Conservation (phyloP, 2,329 filamentous ascomycete species). For the Apiospora koreana region DNA sequence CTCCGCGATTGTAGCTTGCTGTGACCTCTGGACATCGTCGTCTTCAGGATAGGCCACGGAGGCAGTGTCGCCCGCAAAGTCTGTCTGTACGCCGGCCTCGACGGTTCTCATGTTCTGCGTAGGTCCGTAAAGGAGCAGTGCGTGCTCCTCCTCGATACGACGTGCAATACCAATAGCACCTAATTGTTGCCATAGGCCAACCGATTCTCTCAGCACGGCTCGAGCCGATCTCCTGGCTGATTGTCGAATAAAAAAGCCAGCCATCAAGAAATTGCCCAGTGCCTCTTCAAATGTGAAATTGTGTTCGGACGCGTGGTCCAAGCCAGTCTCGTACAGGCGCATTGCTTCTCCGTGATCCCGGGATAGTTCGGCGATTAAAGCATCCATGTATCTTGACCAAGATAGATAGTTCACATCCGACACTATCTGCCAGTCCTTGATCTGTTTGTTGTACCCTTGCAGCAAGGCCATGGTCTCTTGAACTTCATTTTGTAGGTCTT, state of each 20-base stretch:
- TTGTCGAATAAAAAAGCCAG: slow-evolving; percentile 67
- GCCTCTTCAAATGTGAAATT: slow-evolving; percentile 72
- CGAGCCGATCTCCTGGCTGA: slow-evolving; percentile 68
- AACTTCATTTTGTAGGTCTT: slow-evolving; percentile 44
- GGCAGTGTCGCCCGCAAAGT: slow-evolving; percentile 61
- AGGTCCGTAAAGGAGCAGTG: slow-evolving; percentile 64
- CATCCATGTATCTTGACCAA: slow-evolving; percentile 69
- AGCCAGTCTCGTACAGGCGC: slow-evolving; percentile 65
- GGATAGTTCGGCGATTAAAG: slow-evolving; percentile 66
- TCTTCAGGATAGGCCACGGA: slow-evolving; percentile 53
- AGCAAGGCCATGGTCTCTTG: slow-evolving; percentile 55
- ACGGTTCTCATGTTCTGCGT: slow-evolving; percentile 57
- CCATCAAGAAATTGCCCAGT: slow-evolving; percentile 72
- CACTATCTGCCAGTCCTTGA: slow-evolving; percentile 64
- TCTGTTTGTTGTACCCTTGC: slow-evolving; percentile 56
- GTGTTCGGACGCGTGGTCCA: slow-evolving; percentile 72
- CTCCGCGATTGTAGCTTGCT: slow-evolving; percentile 47
- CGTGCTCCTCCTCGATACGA: slow-evolving; percentile 68
- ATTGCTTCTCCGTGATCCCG: slow-evolving; percentile 60
- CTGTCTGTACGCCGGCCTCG: slow-evolving; percentile 70
- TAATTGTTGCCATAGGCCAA: slow-evolving; percentile 68
- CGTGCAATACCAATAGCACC: slow-evolving; percentile 70
- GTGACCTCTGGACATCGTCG: slow-evolving; percentile 43
- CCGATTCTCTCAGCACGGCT: slow-evolving; percentile 66
- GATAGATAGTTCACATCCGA: slow-evolving; percentile 71